phyloP scores from a whole-genome alignment of 371 early-diverging fungal genomes.

The Syncephalis fuscata region DNA sequence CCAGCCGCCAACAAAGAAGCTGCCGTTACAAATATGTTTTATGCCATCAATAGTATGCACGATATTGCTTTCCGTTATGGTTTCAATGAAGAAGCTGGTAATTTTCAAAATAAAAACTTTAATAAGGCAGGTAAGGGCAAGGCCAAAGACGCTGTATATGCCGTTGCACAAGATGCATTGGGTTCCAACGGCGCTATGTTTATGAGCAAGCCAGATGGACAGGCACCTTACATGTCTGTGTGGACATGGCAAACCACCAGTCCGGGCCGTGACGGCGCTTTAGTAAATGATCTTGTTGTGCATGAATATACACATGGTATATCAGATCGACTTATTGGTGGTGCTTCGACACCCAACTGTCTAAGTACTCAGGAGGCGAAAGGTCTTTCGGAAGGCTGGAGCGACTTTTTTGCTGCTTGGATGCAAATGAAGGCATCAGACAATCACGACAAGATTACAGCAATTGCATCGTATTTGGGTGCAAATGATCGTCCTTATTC shows the following conservation, averaged over 20 bases:
- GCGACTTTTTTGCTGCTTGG: slow-evolving; percentile 77
- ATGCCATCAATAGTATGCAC: slow-evolving; percentile 8
- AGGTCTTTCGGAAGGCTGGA: slow-evolving; percentile 67
- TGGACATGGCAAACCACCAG: slow-evolving; percentile 14
- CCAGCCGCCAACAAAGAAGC: slow-evolving; percentile 58
- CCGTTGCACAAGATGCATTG: slow-evolving; percentile 70
- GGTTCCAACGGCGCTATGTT: slow-evolving; percentile 15
- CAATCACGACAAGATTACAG: slow-evolving; percentile 29
- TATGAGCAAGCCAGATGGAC: slow-evolving; percentile 22
- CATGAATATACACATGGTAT: slow-evolving; percentile 29
- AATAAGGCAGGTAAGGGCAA: slow-evolving; percentile 50
- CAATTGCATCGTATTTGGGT: slow-evolving; percentile 62
- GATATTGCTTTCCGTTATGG: slow-evolving; percentile 8
- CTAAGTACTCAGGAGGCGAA: slow-evolving; percentile 10
- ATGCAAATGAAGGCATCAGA: slow-evolving; percentile 39
- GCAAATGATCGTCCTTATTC: slow-evolving; percentile 20
- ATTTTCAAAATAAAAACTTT: slow-evolving; percentile 85
- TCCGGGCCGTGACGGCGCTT: slow-evolving; percentile 17
- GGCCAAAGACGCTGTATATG: slow-evolving; percentile 83
- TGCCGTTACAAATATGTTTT: slow-evolving; percentile 20
- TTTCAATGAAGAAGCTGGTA: slow-evolving; percentile 12
- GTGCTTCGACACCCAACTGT: slow-evolving; percentile 21
- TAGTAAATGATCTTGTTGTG: slow-evolving; percentile 6
- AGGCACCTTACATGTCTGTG: slow-evolving; percentile 17
- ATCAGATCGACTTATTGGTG: slow-evolving; percentile 28